Evolutionary conservation across 1,284 basidiomycete species (phyloP).

Genomic region (Stygiomarasmius scandens): DNA sequence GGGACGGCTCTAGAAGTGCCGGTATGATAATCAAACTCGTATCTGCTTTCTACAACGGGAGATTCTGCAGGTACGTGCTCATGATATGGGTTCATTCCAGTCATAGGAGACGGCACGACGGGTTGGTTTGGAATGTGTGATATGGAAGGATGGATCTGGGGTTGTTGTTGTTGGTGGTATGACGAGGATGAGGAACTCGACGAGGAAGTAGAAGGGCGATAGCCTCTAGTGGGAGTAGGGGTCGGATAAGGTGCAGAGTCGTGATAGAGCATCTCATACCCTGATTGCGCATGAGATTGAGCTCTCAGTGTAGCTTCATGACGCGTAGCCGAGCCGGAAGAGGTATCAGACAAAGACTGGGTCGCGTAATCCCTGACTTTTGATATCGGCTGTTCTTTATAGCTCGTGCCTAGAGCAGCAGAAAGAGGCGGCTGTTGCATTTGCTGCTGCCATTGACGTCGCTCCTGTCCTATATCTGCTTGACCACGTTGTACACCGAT

Average conservation of each 20-base stretch:
- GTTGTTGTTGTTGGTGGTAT: background rate
- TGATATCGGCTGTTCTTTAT: background rate
- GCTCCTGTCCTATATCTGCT: background rate
- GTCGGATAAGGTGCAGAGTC: background rate
- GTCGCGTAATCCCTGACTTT: background rate
- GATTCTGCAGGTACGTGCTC: background rate
- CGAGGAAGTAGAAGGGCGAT: background rate
- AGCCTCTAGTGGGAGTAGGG: background rate
- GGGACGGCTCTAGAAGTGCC: background rate
- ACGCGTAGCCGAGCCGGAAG: background rate
- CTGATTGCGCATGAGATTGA: background rate
- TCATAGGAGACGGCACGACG: too few relatives aligned
- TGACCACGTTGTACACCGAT: background rate
- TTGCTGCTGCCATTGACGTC: background rate
- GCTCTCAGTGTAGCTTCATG: background rate
- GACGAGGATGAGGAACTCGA: background rate
- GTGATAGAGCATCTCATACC: background rate
- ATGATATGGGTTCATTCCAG: background rate
- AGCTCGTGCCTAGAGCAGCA: background rate
- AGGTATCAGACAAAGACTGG: background rate
- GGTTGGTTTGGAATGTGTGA: too few relatives aligned
- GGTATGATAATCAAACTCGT: background rate
- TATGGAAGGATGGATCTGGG: background rate
- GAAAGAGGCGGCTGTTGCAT: background rate
- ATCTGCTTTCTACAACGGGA: background rate